phyloP scores from a whole-genome alignment of 148 eudicot species.

The Amaranthus palmeri region DNA sequence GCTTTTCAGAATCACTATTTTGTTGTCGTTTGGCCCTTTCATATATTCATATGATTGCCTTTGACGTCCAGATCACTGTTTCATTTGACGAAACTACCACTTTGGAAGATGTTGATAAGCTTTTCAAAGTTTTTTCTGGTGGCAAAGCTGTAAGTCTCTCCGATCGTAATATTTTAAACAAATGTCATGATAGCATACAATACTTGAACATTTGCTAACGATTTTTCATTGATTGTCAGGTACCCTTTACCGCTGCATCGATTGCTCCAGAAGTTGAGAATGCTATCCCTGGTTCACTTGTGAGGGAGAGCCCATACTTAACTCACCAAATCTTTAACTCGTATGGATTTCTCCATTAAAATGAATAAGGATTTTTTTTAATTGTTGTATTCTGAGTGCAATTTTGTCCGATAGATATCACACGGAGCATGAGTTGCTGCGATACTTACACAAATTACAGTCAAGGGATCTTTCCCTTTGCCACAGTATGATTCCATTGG shows the following conservation, averaged over 20 bases:
- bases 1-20: not conserved
- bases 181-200: not conserved
- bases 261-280: conserved; percentile 72
- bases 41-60: conserved; percentile 9
- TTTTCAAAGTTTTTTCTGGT: conserved; percentile 72
- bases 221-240: conserved; percentile 35
- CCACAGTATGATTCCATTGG: conserved; percentile 99
- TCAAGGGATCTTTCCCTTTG: conserved; percentile 91
- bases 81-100: conserved; percentile 90
- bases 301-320: conserved; percentile 71
- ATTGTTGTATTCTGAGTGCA: conserved; percentile 20
- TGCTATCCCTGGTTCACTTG: conserved; percentile 72
- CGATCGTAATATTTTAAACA: not conserved
- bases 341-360: conserved; percentile 42
- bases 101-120: conserved; percentile 81
- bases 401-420: conserved; percentile 53
- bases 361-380: not conserved
- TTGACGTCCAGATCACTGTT: conserved; percentile 60
- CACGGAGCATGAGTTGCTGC: conserved; percentile 94
- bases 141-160: conserved; percentile 69
- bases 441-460: conserved; percentile 73
- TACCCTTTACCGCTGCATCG: conserved; percentile 78
- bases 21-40: not conserved
- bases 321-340: conserved; percentile 83
- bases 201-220: conserved; percentile 9